Evolutionary conservation across 208 protist genomes (phyloP).

Genomic region (Borovskyia barvae): DNA sequence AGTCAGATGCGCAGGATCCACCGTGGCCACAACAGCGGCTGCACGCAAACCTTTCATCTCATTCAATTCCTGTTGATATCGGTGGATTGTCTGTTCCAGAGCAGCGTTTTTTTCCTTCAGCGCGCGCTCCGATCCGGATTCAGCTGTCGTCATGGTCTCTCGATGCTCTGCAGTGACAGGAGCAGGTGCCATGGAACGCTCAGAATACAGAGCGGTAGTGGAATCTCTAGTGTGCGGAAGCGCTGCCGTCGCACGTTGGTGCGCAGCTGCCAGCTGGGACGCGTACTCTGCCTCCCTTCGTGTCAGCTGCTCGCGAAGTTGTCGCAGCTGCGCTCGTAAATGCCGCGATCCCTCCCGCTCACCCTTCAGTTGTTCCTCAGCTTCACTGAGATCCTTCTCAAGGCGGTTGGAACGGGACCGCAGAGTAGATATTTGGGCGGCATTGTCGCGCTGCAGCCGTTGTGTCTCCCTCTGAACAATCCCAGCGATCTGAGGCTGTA

Average conservation of each 20-base stretch:
- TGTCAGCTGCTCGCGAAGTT: constrained; percentile 29
- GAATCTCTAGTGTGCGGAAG: constrained; percentile 11
- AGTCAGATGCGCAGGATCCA: constrained; percentile 7
- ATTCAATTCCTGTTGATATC: constrained; percentile 39
- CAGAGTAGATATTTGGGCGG: constrained; percentile 62
- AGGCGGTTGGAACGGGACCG: constrained; percentile 38
- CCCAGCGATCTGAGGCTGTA: constrained; percentile 54
- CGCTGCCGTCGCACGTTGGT: constrained; percentile 15
- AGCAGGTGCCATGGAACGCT: not conserved
- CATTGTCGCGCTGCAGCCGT: constrained; percentile 60
- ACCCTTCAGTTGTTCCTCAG: constrained; percentile 41
- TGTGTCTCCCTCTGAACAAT: constrained; percentile 48
- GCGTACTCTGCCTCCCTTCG: constrained; percentile 33
- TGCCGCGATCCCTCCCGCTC: constrained; percentile 44
- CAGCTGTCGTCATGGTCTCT: not conserved
- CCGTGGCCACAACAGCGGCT: not conserved
- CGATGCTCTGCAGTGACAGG: too few species aligned
- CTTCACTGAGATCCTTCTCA: constrained; percentile 47
- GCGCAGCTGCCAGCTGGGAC: constrained; percentile 24
- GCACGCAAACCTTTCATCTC: constrained; percentile 20
- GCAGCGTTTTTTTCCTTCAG: constrained; percentile 36
- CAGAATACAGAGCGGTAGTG: not conserved
- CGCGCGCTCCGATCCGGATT: constrained; percentile 1
- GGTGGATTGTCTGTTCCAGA: constrained; percentile 27
- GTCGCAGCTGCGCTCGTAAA: constrained; percentile 45